Evolutionary conservation across 306 rosid species (phyloP).

Genomic region (Vigna radiata): DNA sequence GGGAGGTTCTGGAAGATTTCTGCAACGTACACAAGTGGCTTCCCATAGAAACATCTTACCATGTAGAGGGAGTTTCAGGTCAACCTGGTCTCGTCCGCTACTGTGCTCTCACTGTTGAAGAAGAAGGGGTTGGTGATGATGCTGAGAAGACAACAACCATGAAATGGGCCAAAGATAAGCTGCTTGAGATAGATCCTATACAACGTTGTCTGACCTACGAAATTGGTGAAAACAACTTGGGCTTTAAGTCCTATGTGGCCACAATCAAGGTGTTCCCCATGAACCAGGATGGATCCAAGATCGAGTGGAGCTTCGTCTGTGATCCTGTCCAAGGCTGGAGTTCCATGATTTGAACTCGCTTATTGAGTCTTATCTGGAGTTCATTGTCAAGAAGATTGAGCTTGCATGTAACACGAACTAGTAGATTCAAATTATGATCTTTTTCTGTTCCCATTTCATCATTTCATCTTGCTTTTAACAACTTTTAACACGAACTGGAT

Average conservation of each 20-base stretch:
- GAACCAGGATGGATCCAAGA: constrained; percentile 49
- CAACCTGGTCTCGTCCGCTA: constrained; percentile 61
- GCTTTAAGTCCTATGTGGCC: constrained; percentile 56
- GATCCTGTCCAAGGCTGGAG: constrained; percentile 63
- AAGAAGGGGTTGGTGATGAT: background rate
- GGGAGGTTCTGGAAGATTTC: constrained; percentile 62
- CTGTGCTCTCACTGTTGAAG: constrained; percentile 42
- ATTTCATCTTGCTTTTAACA: no score
- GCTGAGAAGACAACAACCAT: background rate
- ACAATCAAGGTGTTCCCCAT: constrained; percentile 43
- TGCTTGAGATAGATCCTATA: constrained; percentile 54
- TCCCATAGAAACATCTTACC: constrained; percentile 54
- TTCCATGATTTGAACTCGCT: constrained; percentile 45
- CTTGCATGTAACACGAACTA: background rate
- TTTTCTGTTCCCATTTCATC: background rate
- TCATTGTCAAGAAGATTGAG: constrained; percentile 54
- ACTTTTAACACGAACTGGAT: background rate
- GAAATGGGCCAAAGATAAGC: constrained; percentile 66
- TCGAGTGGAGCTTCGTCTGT: constrained; percentile 63
- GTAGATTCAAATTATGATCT: background rate
- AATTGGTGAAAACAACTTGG: constrained; percentile 54
- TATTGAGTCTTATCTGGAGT: constrained; percentile 35
- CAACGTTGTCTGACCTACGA: constrained; percentile 58
- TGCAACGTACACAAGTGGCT: constrained; percentile 57
- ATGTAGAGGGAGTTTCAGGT: constrained; percentile 50